Percentiles rank a stretch among this genome's conserved stretches.
Evolutionary conservation across 345 rosid genomes (phyloP).

Genomic region (Citrus hindsii): DNA sequence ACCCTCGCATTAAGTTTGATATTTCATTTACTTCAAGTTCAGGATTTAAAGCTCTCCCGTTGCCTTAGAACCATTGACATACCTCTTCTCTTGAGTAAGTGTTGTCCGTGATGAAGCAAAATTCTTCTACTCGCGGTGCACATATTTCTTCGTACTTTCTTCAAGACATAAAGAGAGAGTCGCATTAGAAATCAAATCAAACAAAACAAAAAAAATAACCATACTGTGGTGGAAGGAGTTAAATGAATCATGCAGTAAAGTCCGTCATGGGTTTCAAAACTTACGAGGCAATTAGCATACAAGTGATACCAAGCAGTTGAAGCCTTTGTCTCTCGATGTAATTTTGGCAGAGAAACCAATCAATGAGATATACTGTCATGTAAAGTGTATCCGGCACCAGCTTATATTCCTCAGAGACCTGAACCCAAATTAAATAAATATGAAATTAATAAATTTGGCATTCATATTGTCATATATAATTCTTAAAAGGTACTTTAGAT

Average conservation of each 20-base stretch:
- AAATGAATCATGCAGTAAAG: constrained; percentile 11
- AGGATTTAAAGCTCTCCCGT: background rate
- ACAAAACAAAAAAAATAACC: constrained; percentile 6
- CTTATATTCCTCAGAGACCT: constrained; percentile 94
- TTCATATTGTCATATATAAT: background rate
- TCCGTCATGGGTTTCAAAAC: constrained; percentile 24
- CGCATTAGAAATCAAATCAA: constrained; percentile 9
- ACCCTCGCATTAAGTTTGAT: background rate
- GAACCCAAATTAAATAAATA: constrained; percentile 21
- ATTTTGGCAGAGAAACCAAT: constrained; percentile 68
- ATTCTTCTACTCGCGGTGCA: constrained; percentile 82
- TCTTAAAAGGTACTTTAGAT: background rate
- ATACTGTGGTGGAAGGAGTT: background rate
- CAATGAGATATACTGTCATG: constrained; percentile 79
- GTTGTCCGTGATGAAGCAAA: constrained; percentile 91
- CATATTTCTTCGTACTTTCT: constrained; percentile 92
- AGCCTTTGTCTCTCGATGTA: constrained; percentile 67
- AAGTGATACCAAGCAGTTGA: constrained; percentile 93
- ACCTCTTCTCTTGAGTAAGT: constrained; percentile 77
- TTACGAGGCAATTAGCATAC: constrained; percentile 96
- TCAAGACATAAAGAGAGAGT: constrained; percentile 10
- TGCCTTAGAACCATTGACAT: constrained; percentile 13
- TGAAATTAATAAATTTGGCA: background rate
- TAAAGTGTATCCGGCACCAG: constrained; percentile 85
- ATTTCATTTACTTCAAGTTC: background rate